A percentile compares a stretch with the other conserved stretches of the same genome.
phyloP scores from a whole-genome alignment of 306 rosid genomes.

The Oxytropis ochrocephala region DNA sequence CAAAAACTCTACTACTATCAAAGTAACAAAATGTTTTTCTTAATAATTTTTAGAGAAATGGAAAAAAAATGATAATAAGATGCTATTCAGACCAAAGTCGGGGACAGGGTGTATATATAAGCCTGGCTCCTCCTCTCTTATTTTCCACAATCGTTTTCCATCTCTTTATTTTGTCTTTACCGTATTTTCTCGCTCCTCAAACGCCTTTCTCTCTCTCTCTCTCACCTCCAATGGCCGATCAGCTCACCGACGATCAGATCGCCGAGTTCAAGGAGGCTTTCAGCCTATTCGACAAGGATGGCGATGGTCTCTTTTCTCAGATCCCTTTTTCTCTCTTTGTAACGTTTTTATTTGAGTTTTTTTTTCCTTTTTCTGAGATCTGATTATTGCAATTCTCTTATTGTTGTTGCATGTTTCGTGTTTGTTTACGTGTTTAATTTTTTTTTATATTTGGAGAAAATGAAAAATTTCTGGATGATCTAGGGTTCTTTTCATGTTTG shows the following conservation, averaged over 20 bases:
- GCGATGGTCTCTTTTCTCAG: conserved; percentile 64
- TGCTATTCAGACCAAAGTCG: neutral
- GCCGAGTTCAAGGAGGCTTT: conserved; percentile 81
- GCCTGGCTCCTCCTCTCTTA: neutral
- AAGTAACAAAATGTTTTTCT: too few relatives aligned
- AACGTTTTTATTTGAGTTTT: neutral
- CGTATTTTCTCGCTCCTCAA: conserved; percentile 1
- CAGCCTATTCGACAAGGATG: conserved; percentile 81
- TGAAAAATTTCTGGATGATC: neutral
- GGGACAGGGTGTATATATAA: neutral
- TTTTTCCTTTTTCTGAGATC: conserved; percentile 22
- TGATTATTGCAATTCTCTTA: neutral
- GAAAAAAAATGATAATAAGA: neutral
- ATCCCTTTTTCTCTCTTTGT: conserved; percentile 21
- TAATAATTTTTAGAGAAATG: too few relatives aligned
- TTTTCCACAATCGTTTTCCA: neutral
- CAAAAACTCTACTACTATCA: too few relatives aligned
- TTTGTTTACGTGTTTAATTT: neutral
- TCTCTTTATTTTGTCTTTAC: neutral
- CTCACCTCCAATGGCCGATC: conserved; percentile 58
- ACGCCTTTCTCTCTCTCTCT: neutral
- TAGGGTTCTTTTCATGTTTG: conserved; percentile 24
- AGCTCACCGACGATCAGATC: conserved; percentile 80
- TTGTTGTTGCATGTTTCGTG: neutral
- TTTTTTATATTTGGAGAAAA: neutral